A percentile compares a stretch with the other conserved stretches of the same genome.
Evolutionary conservation across 2,329 filamentous ascomycete genomes (phyloP).

Genomic region (Xylaria sp.): DNA sequence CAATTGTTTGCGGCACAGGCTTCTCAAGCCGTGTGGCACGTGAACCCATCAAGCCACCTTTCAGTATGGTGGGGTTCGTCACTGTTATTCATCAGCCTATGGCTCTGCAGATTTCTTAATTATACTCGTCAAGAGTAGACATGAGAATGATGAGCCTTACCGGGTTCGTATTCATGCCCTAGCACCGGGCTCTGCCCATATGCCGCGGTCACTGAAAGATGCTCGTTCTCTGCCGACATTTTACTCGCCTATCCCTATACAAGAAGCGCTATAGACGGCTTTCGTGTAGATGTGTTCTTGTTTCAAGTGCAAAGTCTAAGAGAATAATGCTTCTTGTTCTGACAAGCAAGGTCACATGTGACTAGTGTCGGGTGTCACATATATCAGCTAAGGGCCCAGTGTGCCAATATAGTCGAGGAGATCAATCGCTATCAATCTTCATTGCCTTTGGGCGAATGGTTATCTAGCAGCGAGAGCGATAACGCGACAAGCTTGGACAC

Average conservation of each 20-base stretch:
- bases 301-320: background rate
- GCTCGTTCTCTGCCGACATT: conserved; percentile 21
- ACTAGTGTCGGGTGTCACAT: background rate
- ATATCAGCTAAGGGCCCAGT: background rate
- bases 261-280: background rate
- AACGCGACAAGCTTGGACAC: background rate
- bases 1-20: conserved; percentile 74
- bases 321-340: background rate
- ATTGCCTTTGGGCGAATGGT: background rate
- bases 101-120: background rate
- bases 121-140: background rate
- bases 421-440: background rate
- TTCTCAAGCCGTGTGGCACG: background rate
- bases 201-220: background rate
- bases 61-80: conserved; percentile 5
- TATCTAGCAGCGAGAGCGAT: conserved; percentile 2
- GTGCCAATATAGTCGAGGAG: background rate
- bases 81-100: conserved; percentile 22
- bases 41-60: conserved; percentile 9
- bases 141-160: conserved; percentile 23
- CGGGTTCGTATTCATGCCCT: conserved; percentile 9
- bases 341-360: background rate
- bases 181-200: conserved; percentile 29
- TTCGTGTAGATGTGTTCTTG: background rate
- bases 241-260: background rate